Evolutionary conservation across 2,329 filamentous ascomycete genomes (phyloP).

Genomic region (Penicillium sp.): DNA sequence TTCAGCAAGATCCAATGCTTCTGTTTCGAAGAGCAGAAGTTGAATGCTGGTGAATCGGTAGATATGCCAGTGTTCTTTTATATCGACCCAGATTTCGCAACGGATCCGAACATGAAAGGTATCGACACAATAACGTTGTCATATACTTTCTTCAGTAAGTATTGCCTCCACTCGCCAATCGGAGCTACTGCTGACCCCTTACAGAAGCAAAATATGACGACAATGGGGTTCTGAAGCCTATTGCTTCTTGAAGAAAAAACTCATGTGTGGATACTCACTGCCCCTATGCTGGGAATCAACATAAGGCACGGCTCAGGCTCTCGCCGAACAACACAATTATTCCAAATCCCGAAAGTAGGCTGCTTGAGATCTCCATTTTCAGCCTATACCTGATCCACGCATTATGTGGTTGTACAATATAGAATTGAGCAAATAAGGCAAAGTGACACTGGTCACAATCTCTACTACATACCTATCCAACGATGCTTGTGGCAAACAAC

Average conservation of each 20-base stretch:
- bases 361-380: too few relatives aligned
- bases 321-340: too few relatives aligned
- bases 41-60: conserved; percentile 92
- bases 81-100: conserved; percentile 89
- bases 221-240: conserved; percentile 62
- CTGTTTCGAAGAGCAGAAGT: conserved; percentile 93
- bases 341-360: too few relatives aligned
- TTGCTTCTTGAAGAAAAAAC: conserved; percentile 33
- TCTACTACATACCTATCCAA: too few relatives aligned
- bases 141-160: conserved; percentile 96
- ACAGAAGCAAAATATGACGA: conserved; percentile 79
- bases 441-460: background rate
- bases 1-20: conserved; percentile 99
- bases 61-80: conserved; percentile 99
- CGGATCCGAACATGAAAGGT: conserved; percentile 84
- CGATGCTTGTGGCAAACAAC: too few relatives aligned
- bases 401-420: conserved; percentile 18
- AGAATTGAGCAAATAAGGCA: background rate
- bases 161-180: background rate
- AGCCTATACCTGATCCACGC: conserved; percentile 1
- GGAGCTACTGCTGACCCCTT: conserved; percentile 20
- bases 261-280: too few relatives aligned
- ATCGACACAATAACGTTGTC: conserved; percentile 93
- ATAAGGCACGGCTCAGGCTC: too few relatives aligned
- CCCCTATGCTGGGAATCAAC: too few relatives aligned